Evolutionary conservation across 495 filamentous ascomycete genomes (phyloP), one percentile per base, ranked within the genome.

Genomic region (Neurospora sp.): DNA sequence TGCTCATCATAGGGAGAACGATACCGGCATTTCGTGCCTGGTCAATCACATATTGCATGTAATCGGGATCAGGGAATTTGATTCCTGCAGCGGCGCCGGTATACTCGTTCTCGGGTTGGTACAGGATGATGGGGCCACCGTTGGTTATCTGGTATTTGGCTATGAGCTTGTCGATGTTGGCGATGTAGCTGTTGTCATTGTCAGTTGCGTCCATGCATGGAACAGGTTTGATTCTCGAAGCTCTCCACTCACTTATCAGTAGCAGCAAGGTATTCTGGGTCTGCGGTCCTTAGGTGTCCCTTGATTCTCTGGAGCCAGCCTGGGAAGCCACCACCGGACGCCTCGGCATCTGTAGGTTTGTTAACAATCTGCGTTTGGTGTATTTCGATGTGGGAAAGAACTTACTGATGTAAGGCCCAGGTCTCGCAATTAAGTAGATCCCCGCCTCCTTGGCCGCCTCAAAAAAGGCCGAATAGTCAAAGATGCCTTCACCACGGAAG

Each of bases 91-190:
- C 39, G 35, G 71, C 71, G 37, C 71, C 14, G 27, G 35, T 69
- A 78, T 94, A 93, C 75, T 94, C 92, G 75, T 94, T 95, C 77
- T 95, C 93, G 0, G 91, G 91, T 82, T 96, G 93, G 49, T 91
- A 85, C 3, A 94, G 84, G 71, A 95, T 93, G 31, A 95, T 85
- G 0, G 91, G 91, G 1, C 93, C 93, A 8, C 91, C 93, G 74
- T 93, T 91, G 2, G 91, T 93, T 74, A 95, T 93, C 74, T 95
- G 92, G 5, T 88, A 89, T 39, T 89, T 87, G 10, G 93, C 91
- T 76, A 96, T 89, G 12, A 91, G 87, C 35, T 83, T 82, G 39
- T 86, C 87, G 74, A 93, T 85, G 39, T 88, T 80, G 10, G 79
- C 73, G 20, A 86, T 83, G 71, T 91, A 91, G 39, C 74, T n/a